Base-by-base conservation (phyloP, 148 eudicot species). In the Rhododendron vialii region DNA sequence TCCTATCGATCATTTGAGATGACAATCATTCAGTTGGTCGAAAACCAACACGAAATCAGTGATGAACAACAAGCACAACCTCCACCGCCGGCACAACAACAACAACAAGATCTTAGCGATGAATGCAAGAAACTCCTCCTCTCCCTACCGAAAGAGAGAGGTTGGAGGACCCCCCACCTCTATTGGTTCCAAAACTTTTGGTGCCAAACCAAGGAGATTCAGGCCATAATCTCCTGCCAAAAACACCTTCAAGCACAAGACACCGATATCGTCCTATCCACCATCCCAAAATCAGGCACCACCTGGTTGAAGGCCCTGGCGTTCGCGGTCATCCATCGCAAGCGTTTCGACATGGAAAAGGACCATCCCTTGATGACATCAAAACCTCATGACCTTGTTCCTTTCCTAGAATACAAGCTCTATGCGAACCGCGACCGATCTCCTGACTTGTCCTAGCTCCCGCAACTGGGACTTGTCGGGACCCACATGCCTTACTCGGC, bases 311-410 rank as follows among this genome's bases (percentile, higher is more conserved):
- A 93, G 87, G 96, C 95, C 8, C 90, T 93, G 1, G 86, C 84
- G 13, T 93, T 88, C 17, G 87, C 94, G 26, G 83, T 90, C 17
- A 88, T 89, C 1, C 90, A 87, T 20, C 89, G 94, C 20, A 10
- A 50, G 15, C 50, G 47, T 0, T 85, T 78, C 24, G 81, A 17
- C 13, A 0, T 28, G 55, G 13, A 20, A 9, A 15, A 71, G 7
- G 22, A 78, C 24, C 94, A 92, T 63, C 94, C 97, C 47, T 88
- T 93, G 84, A 86, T 88, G 81, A 82, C 86, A 33, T 83, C 87
- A 75, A 93, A 91, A 86, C 92, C 95, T n/a, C 94, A 94, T 85
- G 93, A 90, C 7, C 94, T 94, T 43, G 95, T 94, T 0, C 94
- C 93, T 3, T 94, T 93, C 79, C 86, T 94, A 2, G 95, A 92